Evolutionary conservation across 2,329 filamentous ascomycete species (phyloP).

Genomic region (Phaeosphaeria sp.): DNA sequence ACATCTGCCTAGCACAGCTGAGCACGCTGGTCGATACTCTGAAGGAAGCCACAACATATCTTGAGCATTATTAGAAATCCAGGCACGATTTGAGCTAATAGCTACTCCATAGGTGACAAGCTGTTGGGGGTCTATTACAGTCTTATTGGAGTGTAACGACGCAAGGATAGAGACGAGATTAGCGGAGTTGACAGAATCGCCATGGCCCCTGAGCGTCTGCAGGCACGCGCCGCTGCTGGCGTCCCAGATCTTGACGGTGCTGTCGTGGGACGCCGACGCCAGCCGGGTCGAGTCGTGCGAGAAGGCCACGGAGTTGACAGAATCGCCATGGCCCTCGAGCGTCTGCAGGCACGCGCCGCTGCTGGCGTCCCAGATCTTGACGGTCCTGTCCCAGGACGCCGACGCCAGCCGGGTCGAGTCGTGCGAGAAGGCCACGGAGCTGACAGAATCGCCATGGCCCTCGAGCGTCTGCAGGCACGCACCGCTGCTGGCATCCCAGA

Average conservation of each 20-base stretch:
- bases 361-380: too few species aligned
- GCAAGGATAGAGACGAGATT: neutral
- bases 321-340: slow-evolving; percentile 13
- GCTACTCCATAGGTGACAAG: neutral
- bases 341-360: neutral
- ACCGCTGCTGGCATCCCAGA: neutral
- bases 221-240: slow-evolving; percentile 1
- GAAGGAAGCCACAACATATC: neutral
- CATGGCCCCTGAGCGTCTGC: slow-evolving; percentile 16
- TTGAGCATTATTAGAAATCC: neutral
- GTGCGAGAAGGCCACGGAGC: neutral
- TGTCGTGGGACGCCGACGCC: too few species aligned
- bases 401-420: too few species aligned
- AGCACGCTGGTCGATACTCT: neutral
- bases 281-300: slow-evolving; percentile 21
- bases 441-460: neutral
- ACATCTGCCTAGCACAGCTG: neutral
- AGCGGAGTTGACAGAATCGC: neutral
- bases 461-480: neutral
- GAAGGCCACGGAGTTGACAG: slow-evolving; percentile 23
- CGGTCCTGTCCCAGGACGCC: too few species aligned
- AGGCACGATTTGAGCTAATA: neutral
- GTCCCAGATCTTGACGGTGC: too few species aligned
- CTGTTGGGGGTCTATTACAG: neutral
- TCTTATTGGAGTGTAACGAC: neutral